Evolutionary conservation across 192 early-diverging fungal species (phyloP).

Genomic region (Helicostylum pulchrum): DNA sequence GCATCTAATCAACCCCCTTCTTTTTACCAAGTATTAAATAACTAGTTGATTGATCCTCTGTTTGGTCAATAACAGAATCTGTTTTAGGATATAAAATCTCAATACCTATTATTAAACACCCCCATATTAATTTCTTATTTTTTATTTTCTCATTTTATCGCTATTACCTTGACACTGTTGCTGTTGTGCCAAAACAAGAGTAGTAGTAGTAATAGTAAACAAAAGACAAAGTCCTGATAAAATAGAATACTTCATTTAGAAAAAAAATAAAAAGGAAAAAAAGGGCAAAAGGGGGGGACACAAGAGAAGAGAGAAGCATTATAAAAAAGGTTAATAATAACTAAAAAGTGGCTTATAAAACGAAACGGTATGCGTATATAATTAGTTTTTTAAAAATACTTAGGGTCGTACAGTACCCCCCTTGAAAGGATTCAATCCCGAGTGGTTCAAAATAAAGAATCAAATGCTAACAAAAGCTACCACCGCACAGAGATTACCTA

Average conservation of each 20-base stretch:
- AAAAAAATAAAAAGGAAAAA: constrained; percentile 6
- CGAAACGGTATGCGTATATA: too few relatives aligned
- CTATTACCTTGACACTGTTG: constrained; percentile 6
- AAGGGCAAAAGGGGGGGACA: background rate
- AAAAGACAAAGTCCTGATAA: background rate
- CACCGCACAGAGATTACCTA: too few relatives aligned
- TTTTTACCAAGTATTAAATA: constrained; percentile 21
- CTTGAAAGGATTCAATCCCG: background rate
- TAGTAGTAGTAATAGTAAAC: too few relatives aligned
- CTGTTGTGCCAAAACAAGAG: background rate
- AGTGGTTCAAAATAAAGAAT: too few relatives aligned
- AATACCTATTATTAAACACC: constrained; percentile 9
- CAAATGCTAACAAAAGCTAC: too few relatives aligned
- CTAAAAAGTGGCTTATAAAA: constrained; percentile 5
- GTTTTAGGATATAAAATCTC: constrained; percentile 19
- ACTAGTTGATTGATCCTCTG: constrained; percentile 6
- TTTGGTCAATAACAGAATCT: constrained; percentile 5
- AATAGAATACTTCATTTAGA: background rate
- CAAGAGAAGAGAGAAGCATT: background rate
- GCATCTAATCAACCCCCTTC: background rate
- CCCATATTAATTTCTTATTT: background rate
- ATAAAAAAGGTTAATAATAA: background rate
- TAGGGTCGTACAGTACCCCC: background rate
- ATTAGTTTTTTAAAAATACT: background rate
- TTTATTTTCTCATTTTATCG: background rate